Base-by-base conservation (phyloP, 306 rosid genomes). In the Cucumis melo region DNA sequence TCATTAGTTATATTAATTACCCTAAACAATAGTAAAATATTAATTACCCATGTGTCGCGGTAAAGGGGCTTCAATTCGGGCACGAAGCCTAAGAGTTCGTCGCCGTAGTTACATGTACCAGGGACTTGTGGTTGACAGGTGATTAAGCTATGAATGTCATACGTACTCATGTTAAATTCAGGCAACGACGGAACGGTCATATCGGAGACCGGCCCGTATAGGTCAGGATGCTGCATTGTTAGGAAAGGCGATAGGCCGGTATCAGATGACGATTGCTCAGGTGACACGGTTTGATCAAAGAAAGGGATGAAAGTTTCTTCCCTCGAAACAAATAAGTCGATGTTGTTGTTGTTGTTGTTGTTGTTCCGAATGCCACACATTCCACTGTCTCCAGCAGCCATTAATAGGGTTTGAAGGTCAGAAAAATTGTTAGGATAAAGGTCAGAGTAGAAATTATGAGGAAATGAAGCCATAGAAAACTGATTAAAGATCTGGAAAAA, bases 381-480 rank as follows among this genome's bases (percentile, higher is more conserved):
- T 41, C 34, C 54, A 20, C 10, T n/a, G 51, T 65, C 73, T 68
- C 56, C 74, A 68, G 20, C 20, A 5, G 6, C 36, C 74, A 68
- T 68, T 34, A 32, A 32, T 42, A 65, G 15, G 46, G 5, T 36
- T 5, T 39, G 73, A 11, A 68, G 36, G 13, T 72, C 55, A 19
- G 60, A 50, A 8, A 50, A 16, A 15, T 15, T 72, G 76, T 72
- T 72, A 42, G 76, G 76, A 50, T 50, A 17, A 72, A 50, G 59
- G 7, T 72, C 44, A 1, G 76, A 9, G 59, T 50, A 27, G 15
- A 72, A 50, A 10, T 32, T 32, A 32, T 72, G 76, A 72, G 76
- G 59, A 48, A 72, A 72, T 5, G 76, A 72, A 72, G 76, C 76
- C 76, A 72, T 72, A 1, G 76, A 72, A 17, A 16, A 6, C 19